phyloP scores from a whole-genome alignment of 169 alveolate species.

The Haemoproteus tartakovskyi region DNA sequence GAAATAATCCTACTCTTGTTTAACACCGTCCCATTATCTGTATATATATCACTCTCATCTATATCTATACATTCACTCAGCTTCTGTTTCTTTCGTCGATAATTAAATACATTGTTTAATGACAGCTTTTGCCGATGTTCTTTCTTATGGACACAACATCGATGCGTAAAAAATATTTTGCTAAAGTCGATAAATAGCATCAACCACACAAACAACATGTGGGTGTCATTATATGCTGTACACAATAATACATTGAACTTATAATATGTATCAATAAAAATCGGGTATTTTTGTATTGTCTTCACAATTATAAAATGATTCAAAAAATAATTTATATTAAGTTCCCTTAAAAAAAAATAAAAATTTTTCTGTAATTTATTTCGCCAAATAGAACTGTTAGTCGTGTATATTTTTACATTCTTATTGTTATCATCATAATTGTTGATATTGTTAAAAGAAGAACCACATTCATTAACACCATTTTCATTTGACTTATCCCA shows the following conservation, averaged over 20 bases:
- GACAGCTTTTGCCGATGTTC: too few relatives aligned
- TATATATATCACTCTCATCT: too few relatives aligned
- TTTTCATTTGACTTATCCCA: not conserved
- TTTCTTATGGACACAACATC: too few relatives aligned
- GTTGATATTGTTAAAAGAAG: not conserved
- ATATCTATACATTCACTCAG: too few relatives aligned
- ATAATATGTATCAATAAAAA: slow-evolving; percentile 28
- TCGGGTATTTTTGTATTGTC: slow-evolving; percentile 25
- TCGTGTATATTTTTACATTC: too few relatives aligned
- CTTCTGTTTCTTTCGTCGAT: too few relatives aligned
- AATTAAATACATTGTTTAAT: too few relatives aligned
- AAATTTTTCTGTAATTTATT: slow-evolving; percentile 17
- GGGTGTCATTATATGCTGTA: not conserved
- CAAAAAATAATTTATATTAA: slow-evolving; percentile 33
- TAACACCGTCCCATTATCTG: too few relatives aligned
- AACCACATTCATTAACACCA: not conserved
- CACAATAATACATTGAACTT: not conserved
- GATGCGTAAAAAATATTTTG: slow-evolving; percentile 36
- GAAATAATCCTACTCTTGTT: too few relatives aligned
- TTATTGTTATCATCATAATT: not conserved
- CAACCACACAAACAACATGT: slow-evolving; percentile 7
- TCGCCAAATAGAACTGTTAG: too few relatives aligned
- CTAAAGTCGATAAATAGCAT: slow-evolving; percentile 22
- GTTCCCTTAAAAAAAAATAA: slow-evolving; percentile 10
- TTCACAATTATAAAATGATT: slow-evolving; percentile 44